Percentiles rank a stretch among this genome's conserved stretches.
Conservation (phyloP, 805 yeast species). For the Gaillardinia entomophila region DNA sequence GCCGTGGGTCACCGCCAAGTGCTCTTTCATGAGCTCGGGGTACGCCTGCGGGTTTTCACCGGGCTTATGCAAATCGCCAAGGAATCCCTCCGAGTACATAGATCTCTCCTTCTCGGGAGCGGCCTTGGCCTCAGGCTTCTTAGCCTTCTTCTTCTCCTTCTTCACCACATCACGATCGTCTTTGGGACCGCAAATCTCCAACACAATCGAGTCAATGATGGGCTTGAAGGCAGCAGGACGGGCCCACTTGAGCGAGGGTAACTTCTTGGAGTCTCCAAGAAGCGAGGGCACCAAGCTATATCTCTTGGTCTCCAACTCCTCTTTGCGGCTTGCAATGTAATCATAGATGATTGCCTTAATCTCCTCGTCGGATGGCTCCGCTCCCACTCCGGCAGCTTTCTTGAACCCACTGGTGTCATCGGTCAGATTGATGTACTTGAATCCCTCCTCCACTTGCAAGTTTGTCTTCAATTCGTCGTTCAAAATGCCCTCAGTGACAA, state of each 20-base stretch:
- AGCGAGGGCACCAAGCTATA: slow-evolving; percentile 74
- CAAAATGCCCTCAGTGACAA: slow-evolving; percentile 56
- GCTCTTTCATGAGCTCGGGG: slow-evolving; percentile 80
- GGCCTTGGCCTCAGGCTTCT: slow-evolving; percentile 11
- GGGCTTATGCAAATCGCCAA: slow-evolving; percentile 91
- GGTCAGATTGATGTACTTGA: slow-evolving; percentile 58
- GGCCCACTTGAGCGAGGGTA: slow-evolving; percentile 87
- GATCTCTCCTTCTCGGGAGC: slow-evolving; percentile 37
- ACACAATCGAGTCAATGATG: slow-evolving; percentile 70
- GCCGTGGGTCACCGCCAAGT: slow-evolving; percentile 72
- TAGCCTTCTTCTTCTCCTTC: slow-evolving; percentile 61
- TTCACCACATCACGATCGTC: slow-evolving; percentile 87
- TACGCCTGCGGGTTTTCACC: slow-evolving; percentile 91
- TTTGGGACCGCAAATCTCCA: slow-evolving; percentile 80
- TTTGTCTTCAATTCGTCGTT: slow-evolving; percentile 60
- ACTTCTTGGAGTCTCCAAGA: slow-evolving; percentile 68
- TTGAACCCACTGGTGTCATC: slow-evolving; percentile 48
- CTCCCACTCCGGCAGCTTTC: slow-evolving; percentile 71
- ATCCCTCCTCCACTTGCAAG: slow-evolving; percentile 76
- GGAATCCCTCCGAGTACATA: slow-evolving; percentile 93
- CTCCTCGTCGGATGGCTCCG: slow-evolving; percentile 60
- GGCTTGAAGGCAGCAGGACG: slow-evolving; percentile 84
- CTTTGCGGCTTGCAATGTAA: slow-evolving; percentile 56
- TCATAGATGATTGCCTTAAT: slow-evolving; percentile 52
- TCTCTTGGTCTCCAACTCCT: slow-evolving; percentile 62